phyloP scores from a whole-genome alignment of 345 rosid species.

The Rhizophora apiculata region DNA sequence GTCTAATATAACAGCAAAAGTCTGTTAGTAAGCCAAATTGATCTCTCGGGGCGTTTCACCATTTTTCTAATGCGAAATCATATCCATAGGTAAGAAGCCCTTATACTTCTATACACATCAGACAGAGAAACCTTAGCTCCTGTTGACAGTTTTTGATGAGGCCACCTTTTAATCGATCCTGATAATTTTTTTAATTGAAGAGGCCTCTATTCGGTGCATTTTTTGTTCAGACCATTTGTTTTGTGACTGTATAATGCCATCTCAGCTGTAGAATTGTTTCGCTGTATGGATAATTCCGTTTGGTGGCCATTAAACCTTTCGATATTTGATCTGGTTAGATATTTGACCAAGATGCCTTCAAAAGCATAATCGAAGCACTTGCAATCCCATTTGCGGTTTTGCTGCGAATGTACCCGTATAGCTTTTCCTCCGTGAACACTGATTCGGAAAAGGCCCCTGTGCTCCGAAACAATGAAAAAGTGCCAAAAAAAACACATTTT shows the following conservation, averaged over 20 bases:
- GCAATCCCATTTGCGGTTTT: too few species aligned
- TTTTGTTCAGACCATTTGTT: background rate
- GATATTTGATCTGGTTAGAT: too few species aligned
- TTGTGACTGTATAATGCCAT: background rate
- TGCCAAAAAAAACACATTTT: too few species aligned
- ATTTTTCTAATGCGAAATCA: background rate
- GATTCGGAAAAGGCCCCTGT: too few species aligned
- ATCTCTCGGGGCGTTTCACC: slow-evolving; percentile 25
- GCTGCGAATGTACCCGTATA: too few species aligned
- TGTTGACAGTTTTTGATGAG: background rate
- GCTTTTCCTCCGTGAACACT: too few species aligned
- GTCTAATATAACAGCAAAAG: background rate
- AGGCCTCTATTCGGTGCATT: too few species aligned
- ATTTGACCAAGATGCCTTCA: too few species aligned
- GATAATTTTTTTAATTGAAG: background rate
- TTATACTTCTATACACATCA: background rate
- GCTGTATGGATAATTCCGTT: too few species aligned
- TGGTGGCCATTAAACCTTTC: too few species aligned
- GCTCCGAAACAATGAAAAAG: too few species aligned
- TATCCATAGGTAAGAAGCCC: background rate
- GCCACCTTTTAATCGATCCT: background rate
- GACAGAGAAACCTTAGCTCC: background rate
- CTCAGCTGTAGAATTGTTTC: background rate
- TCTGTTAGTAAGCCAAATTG: background rate
- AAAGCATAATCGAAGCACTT: too few species aligned